Conservation (phyloP, 1,139 yeast genomes). For the Yamadazyma mexicana region DNA sequence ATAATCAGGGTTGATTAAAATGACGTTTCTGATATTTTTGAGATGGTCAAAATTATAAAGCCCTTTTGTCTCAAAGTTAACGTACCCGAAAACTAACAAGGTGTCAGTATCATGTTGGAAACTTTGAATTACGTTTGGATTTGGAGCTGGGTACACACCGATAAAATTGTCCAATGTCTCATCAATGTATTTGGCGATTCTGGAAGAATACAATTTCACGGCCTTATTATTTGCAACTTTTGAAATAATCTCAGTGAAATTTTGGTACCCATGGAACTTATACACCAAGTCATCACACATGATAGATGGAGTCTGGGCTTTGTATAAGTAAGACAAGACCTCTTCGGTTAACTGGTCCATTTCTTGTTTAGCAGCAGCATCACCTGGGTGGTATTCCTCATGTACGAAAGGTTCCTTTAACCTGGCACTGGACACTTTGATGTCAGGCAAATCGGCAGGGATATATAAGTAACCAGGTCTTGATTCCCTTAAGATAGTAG, state of each 20-base stretch:
- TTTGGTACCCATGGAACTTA: slow-evolving; percentile 47
- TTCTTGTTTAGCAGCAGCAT: slow-evolving; percentile 12
- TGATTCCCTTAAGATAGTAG: slow-evolving; percentile 52
- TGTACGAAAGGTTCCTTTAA: slow-evolving; percentile 24
- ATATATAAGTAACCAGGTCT: slow-evolving; percentile 80
- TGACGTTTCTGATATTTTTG: slow-evolving; percentile 21
- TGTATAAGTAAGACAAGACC: slow-evolving; percentile 52
- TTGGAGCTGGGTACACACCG: slow-evolving; percentile 53
- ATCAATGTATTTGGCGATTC: slow-evolving; percentile 58
- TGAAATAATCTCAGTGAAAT: slow-evolving; percentile 47
- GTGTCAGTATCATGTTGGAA: slow-evolving; percentile 45
- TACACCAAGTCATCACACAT: slow-evolving; percentile 66
- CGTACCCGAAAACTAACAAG: slow-evolving; percentile 52
- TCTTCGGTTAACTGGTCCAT: slow-evolving; percentile 42
- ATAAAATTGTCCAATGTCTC: slow-evolving; percentile 59
- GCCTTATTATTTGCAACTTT: slow-evolving; percentile 25
- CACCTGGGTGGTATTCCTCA: slow-evolving; percentile 23
- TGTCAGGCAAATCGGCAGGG: slow-evolving; percentile 67
- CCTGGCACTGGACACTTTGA: slow-evolving; percentile 41
- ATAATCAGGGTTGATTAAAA: slow-evolving; percentile 38
- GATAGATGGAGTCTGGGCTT: slow-evolving; percentile 57
- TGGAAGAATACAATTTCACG: slow-evolving; percentile 31
- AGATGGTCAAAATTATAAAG: slow-evolving; percentile 22
- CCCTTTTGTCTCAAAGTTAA: slow-evolving; percentile 57
- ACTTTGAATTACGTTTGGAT: slow-evolving; percentile 21